Evolutionary conservation across 2,329 filamentous ascomycete species (phyloP), one percentile per base, ranked within the genome.

Genomic region (Claviceps pusilla): DNA sequence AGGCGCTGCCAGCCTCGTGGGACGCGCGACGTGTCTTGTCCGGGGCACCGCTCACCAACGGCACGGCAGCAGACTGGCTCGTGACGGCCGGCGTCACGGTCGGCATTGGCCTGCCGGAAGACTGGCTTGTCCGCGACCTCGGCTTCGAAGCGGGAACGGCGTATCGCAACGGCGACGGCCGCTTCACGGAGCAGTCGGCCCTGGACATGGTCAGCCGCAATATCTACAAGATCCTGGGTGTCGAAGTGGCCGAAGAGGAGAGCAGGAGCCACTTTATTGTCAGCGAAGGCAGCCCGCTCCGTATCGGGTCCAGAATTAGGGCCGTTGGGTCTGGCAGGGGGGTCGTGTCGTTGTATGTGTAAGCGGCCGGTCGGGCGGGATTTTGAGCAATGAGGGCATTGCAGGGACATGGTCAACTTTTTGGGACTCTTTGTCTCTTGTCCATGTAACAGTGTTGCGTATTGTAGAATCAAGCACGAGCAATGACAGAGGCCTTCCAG

Each of bases 41-140:
- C 0, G 83, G 83, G 1, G 82, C 82, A 5, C 83, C 83, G 1
- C 71, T 86, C 0, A 83, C 81, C 0, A 83, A 84, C 59, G 80
- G 81, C 31, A 85, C 82, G 0, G 74, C 75, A 0, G 68, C 83
- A 4, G 80, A 85, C 57, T 65, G 62, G 12, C 72, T 86, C 1
- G 59, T 82, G 0, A 73, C 74, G 7, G 81, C 80, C 0, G 82
- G 81, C 2, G 82, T 85, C 0, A 62, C 68, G 3, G 71, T 77
- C 0, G 82, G 75, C 0, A 73, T 85, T 29, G 78, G 80, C 0
- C 71, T 82, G 4, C 71, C 76, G 46, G 80, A 84, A 62, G 79
- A 83, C 59, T 85, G 78, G 79, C 62, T 79, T 52, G 73, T 83
- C 3, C 71, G 80, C 35, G 78, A 85, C 57, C 60, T 86, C 57